A percentile compares a stretch with the other conserved stretches of the same genome.
These are phyloP conservation scores for Mallotus nudiflorus DNA, from an alignment of 345 rosid species.

Conservation along the genomic window DNA sequence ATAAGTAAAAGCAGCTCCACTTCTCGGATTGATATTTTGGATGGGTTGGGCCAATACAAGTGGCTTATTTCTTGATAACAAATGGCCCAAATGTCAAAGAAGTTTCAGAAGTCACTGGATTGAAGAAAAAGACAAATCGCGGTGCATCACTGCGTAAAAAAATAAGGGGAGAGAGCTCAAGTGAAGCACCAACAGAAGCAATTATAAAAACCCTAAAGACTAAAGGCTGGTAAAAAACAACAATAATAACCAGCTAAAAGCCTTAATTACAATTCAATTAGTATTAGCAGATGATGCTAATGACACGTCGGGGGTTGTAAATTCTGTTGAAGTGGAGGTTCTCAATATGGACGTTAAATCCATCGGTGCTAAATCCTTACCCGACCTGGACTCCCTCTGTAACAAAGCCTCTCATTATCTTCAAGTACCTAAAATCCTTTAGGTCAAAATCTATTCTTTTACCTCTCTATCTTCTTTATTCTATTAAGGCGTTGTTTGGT, in stretches of 20 bases:
- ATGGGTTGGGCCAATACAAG: too few species aligned
- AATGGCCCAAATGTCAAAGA: too few species aligned
- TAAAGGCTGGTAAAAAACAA: slow-evolving; percentile 71
- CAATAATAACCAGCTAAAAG: slow-evolving; percentile 41
- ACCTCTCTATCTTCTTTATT: background rate
- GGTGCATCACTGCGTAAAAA: background rate
- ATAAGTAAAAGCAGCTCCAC: too few species aligned
- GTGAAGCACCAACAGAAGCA: slow-evolving; percentile 20
- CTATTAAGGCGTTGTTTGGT: background rate
- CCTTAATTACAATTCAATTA: slow-evolving; percentile 38
- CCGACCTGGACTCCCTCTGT: slow-evolving; percentile 45
- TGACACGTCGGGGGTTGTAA: slow-evolving; percentile 42
- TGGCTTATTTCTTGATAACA: too few species aligned
- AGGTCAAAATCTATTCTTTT: slow-evolving; percentile 33
- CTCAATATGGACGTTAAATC: slow-evolving; percentile 68
- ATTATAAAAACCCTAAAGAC: slow-evolving; percentile 51
- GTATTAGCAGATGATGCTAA: slow-evolving; percentile 44
- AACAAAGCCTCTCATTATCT: slow-evolving; percentile 56
- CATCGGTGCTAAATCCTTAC: slow-evolving; percentile 66
- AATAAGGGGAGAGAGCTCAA: slow-evolving; percentile 26
- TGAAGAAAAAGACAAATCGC: too few species aligned
- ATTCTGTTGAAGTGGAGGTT: slow-evolving; percentile 67
- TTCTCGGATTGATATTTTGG: too few species aligned
- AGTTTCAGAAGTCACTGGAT: too few species aligned
- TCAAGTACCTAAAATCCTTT: slow-evolving; percentile 77